phyloP scores from a whole-genome alignment of 2,329 filamentous ascomycete genomes.

The Phymatotrichopsis omnivora region DNA sequence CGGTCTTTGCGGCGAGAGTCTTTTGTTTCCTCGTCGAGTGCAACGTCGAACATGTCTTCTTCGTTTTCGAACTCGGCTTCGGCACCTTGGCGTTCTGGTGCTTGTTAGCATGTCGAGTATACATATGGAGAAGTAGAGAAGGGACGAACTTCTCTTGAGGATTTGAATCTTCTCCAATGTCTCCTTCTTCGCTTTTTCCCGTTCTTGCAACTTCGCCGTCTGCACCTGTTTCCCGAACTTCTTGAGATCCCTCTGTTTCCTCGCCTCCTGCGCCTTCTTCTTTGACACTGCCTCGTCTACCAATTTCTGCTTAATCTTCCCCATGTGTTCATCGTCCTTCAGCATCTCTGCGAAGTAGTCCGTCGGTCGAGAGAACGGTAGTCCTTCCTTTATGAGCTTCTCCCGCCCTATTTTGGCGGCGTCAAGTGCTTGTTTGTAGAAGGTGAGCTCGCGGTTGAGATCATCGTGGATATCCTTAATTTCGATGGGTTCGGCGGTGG shows the following conservation, averaged over 20 bases:
- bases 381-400: slow-evolving; percentile 68
- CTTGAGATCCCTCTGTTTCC: slow-evolving; percentile 88
- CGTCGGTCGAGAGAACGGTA: slow-evolving; percentile 75
- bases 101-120: slow-evolving; percentile 15
- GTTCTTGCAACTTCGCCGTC: slow-evolving; percentile 88
- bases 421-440: slow-evolving; percentile 80
- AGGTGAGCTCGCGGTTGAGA: slow-evolving; percentile 79
- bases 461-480: slow-evolving; percentile 86
- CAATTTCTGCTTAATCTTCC: slow-evolving; percentile 85
- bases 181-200: slow-evolving; percentile 81
- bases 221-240: slow-evolving; percentile 99
- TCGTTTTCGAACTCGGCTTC: slow-evolving; percentile 59
- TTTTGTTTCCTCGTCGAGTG: slow-evolving; percentile 58
- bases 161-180: slow-evolving; percentile 92
- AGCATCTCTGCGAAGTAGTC: slow-evolving; percentile 99
- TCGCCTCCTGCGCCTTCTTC: slow-evolving; percentile 83
- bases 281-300: slow-evolving; percentile 84
- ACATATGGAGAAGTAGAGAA: slow-evolving; percentile 14
- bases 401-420: slow-evolving; percentile 63
- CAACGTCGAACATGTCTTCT: slow-evolving; percentile 83
- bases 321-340: slow-evolving; percentile 97
- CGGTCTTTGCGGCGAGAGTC: slow-evolving; percentile 37
- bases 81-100: slow-evolving; percentile 77
- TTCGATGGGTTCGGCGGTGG: slow-evolving; percentile 55
- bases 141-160: slow-evolving; percentile 79